These are phyloP conservation scores for Cryptococcus jaspeensis DNA, from an alignment of 1,284 basidiomycete genomes.

Conservation along the genomic window DNA sequence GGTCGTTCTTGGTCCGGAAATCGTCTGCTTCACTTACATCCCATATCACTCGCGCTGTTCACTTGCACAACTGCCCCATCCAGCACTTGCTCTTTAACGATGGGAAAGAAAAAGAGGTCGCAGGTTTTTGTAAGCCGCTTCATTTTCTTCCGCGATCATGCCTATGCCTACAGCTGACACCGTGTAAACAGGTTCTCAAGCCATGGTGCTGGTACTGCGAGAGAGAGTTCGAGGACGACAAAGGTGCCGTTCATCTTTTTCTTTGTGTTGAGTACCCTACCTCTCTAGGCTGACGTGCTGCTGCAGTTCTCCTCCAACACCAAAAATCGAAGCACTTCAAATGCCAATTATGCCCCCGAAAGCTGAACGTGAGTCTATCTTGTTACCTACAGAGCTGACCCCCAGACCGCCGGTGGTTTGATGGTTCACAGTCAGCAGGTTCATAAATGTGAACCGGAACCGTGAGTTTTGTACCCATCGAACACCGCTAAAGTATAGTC, in stretches of 20 bases:
- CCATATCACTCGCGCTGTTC: too few species aligned
- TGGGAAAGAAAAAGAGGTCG: conserved; percentile 52
- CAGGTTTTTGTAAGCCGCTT: conserved; percentile 45
- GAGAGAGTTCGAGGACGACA: conserved; percentile 96
- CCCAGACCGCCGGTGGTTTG: conserved; percentile 78
- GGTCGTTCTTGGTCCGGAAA: too few species aligned
- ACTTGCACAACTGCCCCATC: neutral
- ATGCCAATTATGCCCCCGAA: conserved; percentile 90
- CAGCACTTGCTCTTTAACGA: too few species aligned
- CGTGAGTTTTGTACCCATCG: conserved; percentile 58
- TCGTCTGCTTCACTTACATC: too few species aligned
- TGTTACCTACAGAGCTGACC: neutral
- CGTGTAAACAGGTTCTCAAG: conserved; percentile 64
- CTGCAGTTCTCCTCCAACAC: conserved; percentile 89
- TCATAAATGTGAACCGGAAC: conserved; percentile 95
- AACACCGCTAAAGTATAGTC: conserved; percentile 55
- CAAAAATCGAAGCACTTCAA: conserved; percentile 99
- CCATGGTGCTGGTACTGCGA: conserved; percentile 99
- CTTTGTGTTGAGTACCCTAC: neutral
- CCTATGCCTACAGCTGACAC: neutral
- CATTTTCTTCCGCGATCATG: neutral
- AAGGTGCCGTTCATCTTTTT: conserved; percentile 58
- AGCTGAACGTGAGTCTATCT: conserved; percentile 63
- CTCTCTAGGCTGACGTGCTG: neutral
- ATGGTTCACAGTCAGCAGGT: conserved; percentile 99